These are phyloP conservation scores for Boletus rubropictus DNA, from an alignment of 768 basidiomycete genomes.

Conservation along the genomic window DNA sequence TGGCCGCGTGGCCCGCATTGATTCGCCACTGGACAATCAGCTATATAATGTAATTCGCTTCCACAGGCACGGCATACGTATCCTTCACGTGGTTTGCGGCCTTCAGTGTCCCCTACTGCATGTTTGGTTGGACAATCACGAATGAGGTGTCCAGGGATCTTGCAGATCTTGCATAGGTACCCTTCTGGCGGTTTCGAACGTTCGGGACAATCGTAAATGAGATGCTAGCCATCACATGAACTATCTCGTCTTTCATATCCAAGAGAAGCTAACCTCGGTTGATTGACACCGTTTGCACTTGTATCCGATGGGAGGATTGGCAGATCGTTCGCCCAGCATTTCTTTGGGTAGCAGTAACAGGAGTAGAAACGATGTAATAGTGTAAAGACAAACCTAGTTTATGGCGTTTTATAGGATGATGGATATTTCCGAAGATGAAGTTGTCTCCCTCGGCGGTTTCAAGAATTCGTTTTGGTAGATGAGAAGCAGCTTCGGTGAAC, in stretches of 20 bases:
- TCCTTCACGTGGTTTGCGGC: slow-evolving; percentile 73
- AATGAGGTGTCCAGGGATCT: slow-evolving; percentile 79
- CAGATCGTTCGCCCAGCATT: slow-evolving; percentile 35
- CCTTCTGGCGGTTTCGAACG: slow-evolving; percentile 71
- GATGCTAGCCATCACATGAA: slow-evolving; percentile 47
- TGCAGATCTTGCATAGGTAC: slow-evolving; percentile 85
- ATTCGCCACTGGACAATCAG: slow-evolving; percentile 77
- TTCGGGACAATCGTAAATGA: slow-evolving; percentile 71
- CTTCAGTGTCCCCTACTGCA: slow-evolving; percentile 76
- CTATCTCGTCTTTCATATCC: not conserved
- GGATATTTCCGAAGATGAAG: slow-evolving; percentile 63
- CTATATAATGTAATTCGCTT: slow-evolving; percentile 77
- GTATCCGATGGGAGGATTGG: slow-evolving; percentile 65
- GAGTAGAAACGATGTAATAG: not conserved
- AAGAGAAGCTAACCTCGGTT: slow-evolving; percentile 47
- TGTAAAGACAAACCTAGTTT: slow-evolving; percentile 42
- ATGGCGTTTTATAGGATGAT: slow-evolving; percentile 51
- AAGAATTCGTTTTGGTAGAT: slow-evolving; percentile 48
- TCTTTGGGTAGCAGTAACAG: slow-evolving; percentile 6
- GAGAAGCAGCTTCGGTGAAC: slow-evolving; percentile 41
- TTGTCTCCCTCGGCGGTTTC: slow-evolving; percentile 48
- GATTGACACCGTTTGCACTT: slow-evolving; percentile 76
- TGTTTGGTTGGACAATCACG: slow-evolving; percentile 83
- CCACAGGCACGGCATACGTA: slow-evolving; percentile 93
- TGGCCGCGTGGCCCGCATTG: slow-evolving; percentile 34